Conservation (phyloP, 371 early-diverging fungal genomes). For the Nematocida ausubeli region DNA sequence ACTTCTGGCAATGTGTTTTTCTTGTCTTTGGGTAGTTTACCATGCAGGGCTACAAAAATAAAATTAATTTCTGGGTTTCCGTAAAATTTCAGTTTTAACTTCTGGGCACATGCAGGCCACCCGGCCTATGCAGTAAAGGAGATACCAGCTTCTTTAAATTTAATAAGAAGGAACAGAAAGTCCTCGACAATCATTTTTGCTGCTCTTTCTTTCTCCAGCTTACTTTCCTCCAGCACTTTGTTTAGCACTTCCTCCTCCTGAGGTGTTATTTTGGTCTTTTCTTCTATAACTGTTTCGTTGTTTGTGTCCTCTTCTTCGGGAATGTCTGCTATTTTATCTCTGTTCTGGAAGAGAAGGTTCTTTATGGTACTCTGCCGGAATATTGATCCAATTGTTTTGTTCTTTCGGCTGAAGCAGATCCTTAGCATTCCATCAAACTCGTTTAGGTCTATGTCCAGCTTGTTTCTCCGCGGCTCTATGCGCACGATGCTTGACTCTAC, state of each 20-base stretch:
- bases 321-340: neutral
- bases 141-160: conserved; percentile 66
- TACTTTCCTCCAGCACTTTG: conserved; percentile 36
- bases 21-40: conserved; percentile 93
- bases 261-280: neutral
- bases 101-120: neutral
- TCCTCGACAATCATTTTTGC: conserved; percentile 84
- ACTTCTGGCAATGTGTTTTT: conserved; percentile 91
- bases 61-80: conserved; percentile 5
- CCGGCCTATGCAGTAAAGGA: conserved; percentile 25
- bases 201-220: conserved; percentile 74
- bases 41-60: conserved; percentile 67
- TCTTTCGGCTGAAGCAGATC: conserved; percentile 85
- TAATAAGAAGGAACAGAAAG: conserved; percentile 70
- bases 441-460: conserved; percentile 82
- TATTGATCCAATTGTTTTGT: conserved; percentile 84
- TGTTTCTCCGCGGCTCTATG: conserved; percentile 84
- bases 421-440: conserved; percentile 95
- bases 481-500: conserved; percentile 90
- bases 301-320: conserved; percentile 70
- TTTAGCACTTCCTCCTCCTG: conserved; percentile 45
- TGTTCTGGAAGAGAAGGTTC: conserved; percentile 30
- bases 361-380: conserved; percentile 74
- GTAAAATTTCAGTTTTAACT: conserved; percentile 1
- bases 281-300: neutral